phyloP scores from a whole-genome alignment of 2,329 filamentous ascomycete species.

The Arthroderma sp. region DNA sequence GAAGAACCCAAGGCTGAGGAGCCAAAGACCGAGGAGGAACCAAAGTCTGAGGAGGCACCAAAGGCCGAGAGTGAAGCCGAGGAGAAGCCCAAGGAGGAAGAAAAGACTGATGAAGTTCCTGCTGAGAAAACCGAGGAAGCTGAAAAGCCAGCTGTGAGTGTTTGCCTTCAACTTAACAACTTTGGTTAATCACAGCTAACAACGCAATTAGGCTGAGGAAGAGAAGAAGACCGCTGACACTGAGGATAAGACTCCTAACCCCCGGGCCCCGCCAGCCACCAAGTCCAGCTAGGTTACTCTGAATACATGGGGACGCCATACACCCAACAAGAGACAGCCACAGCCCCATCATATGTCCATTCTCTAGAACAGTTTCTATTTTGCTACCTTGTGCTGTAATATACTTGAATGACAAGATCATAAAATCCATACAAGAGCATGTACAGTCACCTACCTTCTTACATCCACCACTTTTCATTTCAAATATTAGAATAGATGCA shows the following conservation, averaged over 20 bases:
- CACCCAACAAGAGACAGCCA: not conserved
- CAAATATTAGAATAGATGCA: slow-evolving; percentile 3
- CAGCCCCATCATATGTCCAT: not conserved
- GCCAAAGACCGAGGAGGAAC: slow-evolving; percentile 7
- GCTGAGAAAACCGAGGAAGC: slow-evolving; percentile 1
- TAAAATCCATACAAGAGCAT: slow-evolving; percentile 1
- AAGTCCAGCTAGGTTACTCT: not conserved
- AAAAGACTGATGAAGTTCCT: not conserved
- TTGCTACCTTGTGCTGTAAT: slow-evolving; percentile 3
- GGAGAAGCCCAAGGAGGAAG: slow-evolving; percentile 3
- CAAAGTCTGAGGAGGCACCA: slow-evolving; percentile 16
- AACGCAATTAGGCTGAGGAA: not conserved
- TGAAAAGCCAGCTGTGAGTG: not conserved
- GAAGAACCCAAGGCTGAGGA: slow-evolving; percentile 13
- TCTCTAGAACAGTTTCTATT: not conserved
- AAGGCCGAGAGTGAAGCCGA: slow-evolving; percentile 7
- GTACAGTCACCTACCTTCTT: not conserved
- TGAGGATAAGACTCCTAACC: slow-evolving; percentile 1
- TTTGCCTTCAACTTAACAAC: too few species aligned
- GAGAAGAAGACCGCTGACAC: not conserved
- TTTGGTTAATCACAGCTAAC: not conserved
- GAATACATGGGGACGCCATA: not conserved
- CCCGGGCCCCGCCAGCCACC: not conserved
- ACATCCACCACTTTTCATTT: not conserved
- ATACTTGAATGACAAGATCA: slow-evolving; percentile 2